Evolutionary conservation across 305 asterid species (phyloP).

Genomic region (Lippia alba): DNA sequence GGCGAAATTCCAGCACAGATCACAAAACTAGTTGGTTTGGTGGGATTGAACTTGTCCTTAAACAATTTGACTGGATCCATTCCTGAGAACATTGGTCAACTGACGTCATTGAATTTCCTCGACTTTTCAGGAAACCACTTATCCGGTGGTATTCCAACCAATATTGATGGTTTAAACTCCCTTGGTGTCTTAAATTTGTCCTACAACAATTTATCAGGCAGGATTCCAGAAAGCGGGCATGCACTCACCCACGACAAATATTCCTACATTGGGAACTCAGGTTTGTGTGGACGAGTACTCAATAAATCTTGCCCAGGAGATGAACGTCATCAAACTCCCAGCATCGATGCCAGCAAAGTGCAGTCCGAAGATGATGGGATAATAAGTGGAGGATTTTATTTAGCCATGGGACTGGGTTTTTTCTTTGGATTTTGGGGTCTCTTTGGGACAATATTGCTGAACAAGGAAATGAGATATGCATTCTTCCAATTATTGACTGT

Average conservation of each 20-base stretch:
- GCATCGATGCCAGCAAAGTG: not conserved
- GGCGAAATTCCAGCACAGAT: slow-evolving; percentile 27
- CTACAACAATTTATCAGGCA: too few relatives aligned
- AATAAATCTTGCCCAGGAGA: slow-evolving; percentile 25
- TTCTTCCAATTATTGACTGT: not conserved
- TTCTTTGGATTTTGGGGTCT: slow-evolving; percentile 37
- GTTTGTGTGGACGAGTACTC: too few relatives aligned
- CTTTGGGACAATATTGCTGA: slow-evolving; percentile 24
- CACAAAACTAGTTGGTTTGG: slow-evolving; percentile 10
- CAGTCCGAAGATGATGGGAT: slow-evolving; percentile 5
- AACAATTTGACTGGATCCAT: slow-evolving; percentile 14
- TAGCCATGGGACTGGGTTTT: slow-evolving; percentile 8
- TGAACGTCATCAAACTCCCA: not conserved
- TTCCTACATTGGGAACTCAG: too few relatives aligned
- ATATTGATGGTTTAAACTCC: too few relatives aligned
- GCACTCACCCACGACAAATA: too few relatives aligned
- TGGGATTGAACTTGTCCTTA: slow-evolving; percentile 19
- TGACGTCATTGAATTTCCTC: too few relatives aligned
- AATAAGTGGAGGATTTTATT: slow-evolving; percentile 17
- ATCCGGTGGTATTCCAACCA: too few relatives aligned
- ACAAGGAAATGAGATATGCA: slow-evolving; percentile 21
- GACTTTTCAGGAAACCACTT: too few relatives aligned
- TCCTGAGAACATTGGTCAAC: slow-evolving; percentile 7
- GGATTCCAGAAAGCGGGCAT: too few relatives aligned
- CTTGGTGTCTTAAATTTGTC: too few relatives aligned